These are phyloP conservation scores for Physcomitrium patens DNA, from an alignment of 225 moss, liverwort and hornwort species.

Conservation along the genomic window DNA sequence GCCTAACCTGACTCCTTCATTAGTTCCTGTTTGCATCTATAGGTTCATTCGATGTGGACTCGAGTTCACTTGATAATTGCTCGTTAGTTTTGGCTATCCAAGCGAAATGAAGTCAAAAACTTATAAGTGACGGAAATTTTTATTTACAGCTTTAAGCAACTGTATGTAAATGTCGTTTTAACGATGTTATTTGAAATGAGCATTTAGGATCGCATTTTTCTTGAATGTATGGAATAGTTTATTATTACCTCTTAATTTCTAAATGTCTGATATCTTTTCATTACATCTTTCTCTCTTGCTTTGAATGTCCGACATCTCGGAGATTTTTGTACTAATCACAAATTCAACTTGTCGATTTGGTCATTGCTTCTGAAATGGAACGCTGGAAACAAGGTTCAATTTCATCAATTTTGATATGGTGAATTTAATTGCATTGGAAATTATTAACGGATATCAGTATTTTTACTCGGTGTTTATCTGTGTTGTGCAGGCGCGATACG, in stretches of 20 bases:
- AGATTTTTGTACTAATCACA: neutral
- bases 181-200: too few species aligned
- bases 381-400: neutral
- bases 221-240: too few species aligned
- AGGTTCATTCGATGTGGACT: neutral
- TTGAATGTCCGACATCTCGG: too few species aligned
- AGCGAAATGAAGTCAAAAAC: neutral
- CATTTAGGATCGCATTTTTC: too few species aligned
- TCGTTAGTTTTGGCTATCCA: too few species aligned
- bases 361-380: neutral
- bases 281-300: too few species aligned
- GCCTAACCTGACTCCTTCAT: neutral
- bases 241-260: too few species aligned
- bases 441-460: neutral
- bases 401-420: slow-evolving; percentile 4
- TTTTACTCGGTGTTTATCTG: slow-evolving; percentile 8
- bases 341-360: neutral
- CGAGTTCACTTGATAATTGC: neutral
- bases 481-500: slow-evolving; percentile 44
- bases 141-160: too few species aligned
- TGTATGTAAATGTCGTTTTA: too few species aligned
- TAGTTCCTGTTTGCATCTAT: neutral
- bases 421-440: neutral
- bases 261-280: too few species aligned
- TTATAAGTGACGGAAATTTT: too few species aligned